phyloP scores from a whole-genome alignment of 768 basidiomycete genomes.

The Auricularia auricula-judae region DNA sequence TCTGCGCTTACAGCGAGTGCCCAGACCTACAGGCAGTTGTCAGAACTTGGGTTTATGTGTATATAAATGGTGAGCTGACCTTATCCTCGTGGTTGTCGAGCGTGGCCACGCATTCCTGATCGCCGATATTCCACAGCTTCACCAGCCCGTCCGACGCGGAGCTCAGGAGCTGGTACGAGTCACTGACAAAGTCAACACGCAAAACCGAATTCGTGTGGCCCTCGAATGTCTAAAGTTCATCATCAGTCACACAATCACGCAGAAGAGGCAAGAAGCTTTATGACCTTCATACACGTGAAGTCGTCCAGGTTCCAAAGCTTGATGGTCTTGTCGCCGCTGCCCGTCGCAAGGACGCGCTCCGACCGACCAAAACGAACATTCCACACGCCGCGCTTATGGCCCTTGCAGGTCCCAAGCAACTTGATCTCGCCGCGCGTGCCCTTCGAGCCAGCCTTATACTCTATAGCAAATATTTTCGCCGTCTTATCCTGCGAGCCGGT shows the following conservation, averaged over 20 bases:
- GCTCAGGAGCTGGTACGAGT: conserved; percentile 78
- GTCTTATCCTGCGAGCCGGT: conserved; percentile 96
- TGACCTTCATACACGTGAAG: conserved; percentile 68
- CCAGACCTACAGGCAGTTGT: conserved; percentile 69
- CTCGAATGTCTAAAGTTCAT: conserved; percentile 69
- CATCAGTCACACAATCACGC: background rate
- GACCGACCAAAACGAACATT: conserved; percentile 75
- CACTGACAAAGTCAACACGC: conserved; percentile 79
- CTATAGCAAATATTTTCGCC: conserved; percentile 79
- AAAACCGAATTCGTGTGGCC: conserved; percentile 97
- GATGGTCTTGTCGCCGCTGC: conserved; percentile 90
- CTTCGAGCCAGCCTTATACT: conserved; percentile 26
- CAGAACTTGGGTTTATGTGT: background rate
- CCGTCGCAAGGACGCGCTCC: conserved; percentile 81
- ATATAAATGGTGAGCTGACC: conserved; percentile 31
- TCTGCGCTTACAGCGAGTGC: conserved; percentile 76
- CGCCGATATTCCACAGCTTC: conserved; percentile 87
- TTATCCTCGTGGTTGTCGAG: conserved; percentile 98
- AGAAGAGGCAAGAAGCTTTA: conserved; percentile 2
- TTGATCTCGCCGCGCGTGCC: conserved; percentile 56
- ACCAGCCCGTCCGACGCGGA: conserved; percentile 90
- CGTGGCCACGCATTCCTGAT: conserved; percentile 79
- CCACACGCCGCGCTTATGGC: conserved; percentile 97
- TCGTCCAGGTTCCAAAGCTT: conserved; percentile 92
- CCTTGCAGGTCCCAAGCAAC: conserved; percentile 79